Evolutionary conservation across 306 rosid species (phyloP).

Genomic region (Echinosophora koreensis): DNA sequence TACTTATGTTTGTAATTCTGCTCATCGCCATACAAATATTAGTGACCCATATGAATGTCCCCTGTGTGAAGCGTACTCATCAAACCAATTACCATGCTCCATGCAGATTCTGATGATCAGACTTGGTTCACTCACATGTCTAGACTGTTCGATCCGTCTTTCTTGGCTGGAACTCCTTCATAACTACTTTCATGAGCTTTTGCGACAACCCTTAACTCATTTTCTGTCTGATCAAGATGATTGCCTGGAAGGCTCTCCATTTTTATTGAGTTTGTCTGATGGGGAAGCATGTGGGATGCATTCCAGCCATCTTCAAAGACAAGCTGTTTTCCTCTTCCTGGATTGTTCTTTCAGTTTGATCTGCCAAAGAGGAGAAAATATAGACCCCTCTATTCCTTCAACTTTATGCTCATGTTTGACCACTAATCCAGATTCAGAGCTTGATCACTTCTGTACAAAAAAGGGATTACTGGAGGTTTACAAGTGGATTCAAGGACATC

Average conservation of each 20-base stretch:
- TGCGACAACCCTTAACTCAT: conserved; percentile 56
- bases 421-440: conserved; percentile 46
- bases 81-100: conserved; percentile 21
- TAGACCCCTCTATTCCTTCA: conserved; percentile 49
- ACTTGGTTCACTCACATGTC: conserved; percentile 59
- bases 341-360: conserved; percentile 70
- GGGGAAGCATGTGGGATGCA: conserved; percentile 53
- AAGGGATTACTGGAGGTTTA: conserved; percentile 69
- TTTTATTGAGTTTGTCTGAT: conserved; percentile 63
- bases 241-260: conserved; percentile 86
- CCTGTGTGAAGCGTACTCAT: conserved; percentile 18
- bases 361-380: conserved; percentile 48
- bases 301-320: conserved; percentile 78
- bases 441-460: conserved; percentile 55
- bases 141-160: conserved; percentile 55
- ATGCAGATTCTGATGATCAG: conserved; percentile 86
- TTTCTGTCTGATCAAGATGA: conserved; percentile 57
- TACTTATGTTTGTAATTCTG: neutral
- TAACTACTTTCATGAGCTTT: conserved; percentile 63
- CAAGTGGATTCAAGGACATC: conserved; percentile 79
- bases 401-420: conserved; percentile 51
- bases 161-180: conserved; percentile 81
- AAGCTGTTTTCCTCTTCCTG: conserved; percentile 73
- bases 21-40: conserved; percentile 1
- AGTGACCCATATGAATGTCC: neutral